A percentile compares a stretch with the other conserved stretches of the same genome.
phyloP scores from a whole-genome alignment of 2,329 filamentous ascomycete genomes.

The Calcarisporium arbuscula region DNA sequence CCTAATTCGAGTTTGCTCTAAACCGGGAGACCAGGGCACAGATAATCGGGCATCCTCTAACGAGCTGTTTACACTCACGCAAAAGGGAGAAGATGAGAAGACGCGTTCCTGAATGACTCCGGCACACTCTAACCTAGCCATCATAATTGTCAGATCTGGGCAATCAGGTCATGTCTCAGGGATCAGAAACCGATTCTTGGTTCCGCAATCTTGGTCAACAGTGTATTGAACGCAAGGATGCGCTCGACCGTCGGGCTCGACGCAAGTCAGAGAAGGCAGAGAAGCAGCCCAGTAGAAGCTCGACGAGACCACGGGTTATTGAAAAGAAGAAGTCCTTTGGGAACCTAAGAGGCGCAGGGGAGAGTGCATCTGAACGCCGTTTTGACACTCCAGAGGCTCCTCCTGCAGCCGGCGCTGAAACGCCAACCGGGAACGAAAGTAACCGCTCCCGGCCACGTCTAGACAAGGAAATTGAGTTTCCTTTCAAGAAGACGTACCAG shows the following conservation, averaged over 20 bases:
- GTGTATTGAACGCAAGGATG: slow-evolving; percentile 57
- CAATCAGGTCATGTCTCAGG: slow-evolving; percentile 75
- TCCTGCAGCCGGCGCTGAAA: slow-evolving; percentile 34
- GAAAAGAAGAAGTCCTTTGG: slow-evolving; percentile 65
- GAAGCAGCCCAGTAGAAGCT: slow-evolving; percentile 34
- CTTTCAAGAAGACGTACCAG: slow-evolving; percentile 73
- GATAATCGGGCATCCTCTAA: slow-evolving; percentile 62
- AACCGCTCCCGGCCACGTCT: slow-evolving; percentile 15
- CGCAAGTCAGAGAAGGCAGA: slow-evolving; percentile 31
- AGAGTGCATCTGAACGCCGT: slow-evolving; percentile 26
- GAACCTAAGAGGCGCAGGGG: slow-evolving; percentile 50
- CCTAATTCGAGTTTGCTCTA: slow-evolving; percentile 43
- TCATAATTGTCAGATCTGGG: slow-evolving; percentile 87
- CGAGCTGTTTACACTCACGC: slow-evolving; percentile 59
- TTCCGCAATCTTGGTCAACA: slow-evolving; percentile 64
- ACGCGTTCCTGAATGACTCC: slow-evolving; percentile 72
- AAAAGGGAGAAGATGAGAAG: slow-evolving; percentile 61
- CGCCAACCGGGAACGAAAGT: slow-evolving; percentile 21
- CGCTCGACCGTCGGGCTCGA: slow-evolving; percentile 41
- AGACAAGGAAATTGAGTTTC: slow-evolving; percentile 52
- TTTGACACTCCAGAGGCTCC: slow-evolving; percentile 31
- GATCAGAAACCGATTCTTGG: slow-evolving; percentile 90
- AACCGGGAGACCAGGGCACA: slow-evolving; percentile 53
- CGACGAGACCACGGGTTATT: slow-evolving; percentile 43
- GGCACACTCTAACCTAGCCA: slow-evolving; percentile 74